These are phyloP conservation scores for Pharnaceum exiguum DNA, from an alignment of 148 eudicot species.

Conservation along the genomic window DNA sequence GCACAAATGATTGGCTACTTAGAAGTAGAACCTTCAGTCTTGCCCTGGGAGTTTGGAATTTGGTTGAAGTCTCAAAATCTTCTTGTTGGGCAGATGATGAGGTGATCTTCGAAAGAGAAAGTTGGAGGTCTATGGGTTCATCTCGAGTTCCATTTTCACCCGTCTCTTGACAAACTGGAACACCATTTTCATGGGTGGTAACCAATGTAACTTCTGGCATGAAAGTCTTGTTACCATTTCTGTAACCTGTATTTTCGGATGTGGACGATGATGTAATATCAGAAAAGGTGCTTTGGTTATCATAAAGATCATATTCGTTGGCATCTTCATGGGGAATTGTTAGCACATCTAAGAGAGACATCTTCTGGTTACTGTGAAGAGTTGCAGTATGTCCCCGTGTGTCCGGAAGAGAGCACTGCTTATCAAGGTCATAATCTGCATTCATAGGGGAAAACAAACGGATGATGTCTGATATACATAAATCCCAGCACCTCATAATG, in stretches of 20 bases:
- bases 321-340: neutral
- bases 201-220: slow-evolving; percentile 24
- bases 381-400: slow-evolving; percentile 7
- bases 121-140: neutral
- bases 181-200: slow-evolving; percentile 24
- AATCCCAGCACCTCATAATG: no score
- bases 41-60: slow-evolving; percentile 12
- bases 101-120: neutral
- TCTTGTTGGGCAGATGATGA: neutral
- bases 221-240: slow-evolving; percentile 4
- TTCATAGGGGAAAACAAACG: neutral
- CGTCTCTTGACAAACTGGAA: neutral
- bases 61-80: neutral
- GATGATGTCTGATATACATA: neutral
- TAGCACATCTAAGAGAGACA: slow-evolving; percentile 7
- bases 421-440: slow-evolving; percentile 28
- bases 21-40: slow-evolving; percentile 33
- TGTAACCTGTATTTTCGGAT: slow-evolving; percentile 10
- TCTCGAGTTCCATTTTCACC: neutral
- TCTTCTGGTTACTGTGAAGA: slow-evolving; percentile 4
- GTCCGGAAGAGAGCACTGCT: slow-evolving; percentile 1
- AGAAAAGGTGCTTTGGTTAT: slow-evolving; percentile 15
- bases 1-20: slow-evolving; percentile 35
- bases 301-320: neutral
- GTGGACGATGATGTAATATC: slow-evolving; percentile 25